A percentile compares a stretch with the other conserved stretches of the same genome.
phyloP scores from a whole-genome alignment of 148 eudicot species.

The Camellia japonica region DNA sequence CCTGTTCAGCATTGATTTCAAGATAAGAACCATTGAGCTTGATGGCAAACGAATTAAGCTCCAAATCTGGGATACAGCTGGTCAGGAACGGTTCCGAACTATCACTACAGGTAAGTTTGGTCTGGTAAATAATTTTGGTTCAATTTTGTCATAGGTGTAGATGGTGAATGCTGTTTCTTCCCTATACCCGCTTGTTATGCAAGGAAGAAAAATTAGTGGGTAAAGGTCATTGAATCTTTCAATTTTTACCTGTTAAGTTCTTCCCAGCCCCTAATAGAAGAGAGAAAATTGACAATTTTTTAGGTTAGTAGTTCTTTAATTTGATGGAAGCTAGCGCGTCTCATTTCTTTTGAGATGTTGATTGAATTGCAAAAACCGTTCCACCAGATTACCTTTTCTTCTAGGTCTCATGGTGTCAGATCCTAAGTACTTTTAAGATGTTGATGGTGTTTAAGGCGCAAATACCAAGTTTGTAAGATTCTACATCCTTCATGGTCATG shows the following conservation, averaged over 20 bases:
- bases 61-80: slow-evolving; percentile 93
- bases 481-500: slow-evolving; percentile 4
- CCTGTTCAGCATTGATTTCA: slow-evolving; percentile 68
- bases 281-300: neutral
- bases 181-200: neutral
- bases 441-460: neutral
- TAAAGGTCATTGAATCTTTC: neutral
- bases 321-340: neutral
- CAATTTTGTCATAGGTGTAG: neutral
- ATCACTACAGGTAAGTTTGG: slow-evolving; percentile 64
- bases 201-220: neutral
- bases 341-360: neutral
- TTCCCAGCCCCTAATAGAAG: neutral
- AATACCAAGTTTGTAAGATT: neutral
- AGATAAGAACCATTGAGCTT: slow-evolving; percentile 87
- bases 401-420: neutral
- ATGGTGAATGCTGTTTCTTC: neutral
- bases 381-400: neutral
- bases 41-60: slow-evolving; percentile 83
- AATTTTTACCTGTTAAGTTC: neutral
- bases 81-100: slow-evolving; percentile 84
- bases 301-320: neutral
- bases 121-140: slow-evolving; percentile 2
- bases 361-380: neutral
- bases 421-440: slow-evolving; percentile 5